Base-by-base conservation (phyloP, 495 filamentous ascomycete genomes). In the Aspergillus wentii region DNA sequence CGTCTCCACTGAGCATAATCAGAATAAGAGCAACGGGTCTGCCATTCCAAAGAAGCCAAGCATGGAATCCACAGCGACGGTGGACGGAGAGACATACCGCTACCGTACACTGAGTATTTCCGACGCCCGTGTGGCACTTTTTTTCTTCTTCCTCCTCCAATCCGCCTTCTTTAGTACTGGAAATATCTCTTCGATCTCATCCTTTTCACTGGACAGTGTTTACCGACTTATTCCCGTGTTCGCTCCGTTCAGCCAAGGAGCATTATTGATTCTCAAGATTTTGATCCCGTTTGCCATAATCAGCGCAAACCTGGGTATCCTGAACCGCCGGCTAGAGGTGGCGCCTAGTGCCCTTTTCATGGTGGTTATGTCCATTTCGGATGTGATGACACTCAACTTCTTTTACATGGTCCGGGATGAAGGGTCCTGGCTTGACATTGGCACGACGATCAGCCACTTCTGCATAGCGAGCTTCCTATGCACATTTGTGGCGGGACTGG, bases 391-490 rank as follows among this genome's bases (percentile, higher is more conserved):
- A 4, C 71, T 99, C 38, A 88, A 92, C 59, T 99, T 99, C 72
- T 99, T 99, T 62, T 99, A 83, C 75, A 82, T 95, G 56, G 94
- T 99, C 5, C 81, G 80, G 38, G 94, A 99, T 55, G 89, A 97
- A 57, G 92, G 94, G 0, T 88, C 81, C 23, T 99, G 94, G 94
- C 65, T 99, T 35, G 94, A 99, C 51, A 99, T 97, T 52, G 94
- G 94, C 32, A 91, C 85, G 21, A 95, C 85, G 1, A 99, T 99
- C 43, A 92, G 77, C 49, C 87, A 95, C 49, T 99, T 96, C 59
- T 77, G 77, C 42, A 97, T 99, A 61, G 90, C 88, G 13, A 95
- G 88, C 56, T 45, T 85, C 49, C 56, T 97, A 23, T 90, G 88
- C 52, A 79, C 94, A 4, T 99, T 97, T 61, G 91, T 99, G 28